Evolutionary conservation across 2,329 filamentous ascomycete species (phyloP).

Genomic region (Amauroascus verrucosus): DNA sequence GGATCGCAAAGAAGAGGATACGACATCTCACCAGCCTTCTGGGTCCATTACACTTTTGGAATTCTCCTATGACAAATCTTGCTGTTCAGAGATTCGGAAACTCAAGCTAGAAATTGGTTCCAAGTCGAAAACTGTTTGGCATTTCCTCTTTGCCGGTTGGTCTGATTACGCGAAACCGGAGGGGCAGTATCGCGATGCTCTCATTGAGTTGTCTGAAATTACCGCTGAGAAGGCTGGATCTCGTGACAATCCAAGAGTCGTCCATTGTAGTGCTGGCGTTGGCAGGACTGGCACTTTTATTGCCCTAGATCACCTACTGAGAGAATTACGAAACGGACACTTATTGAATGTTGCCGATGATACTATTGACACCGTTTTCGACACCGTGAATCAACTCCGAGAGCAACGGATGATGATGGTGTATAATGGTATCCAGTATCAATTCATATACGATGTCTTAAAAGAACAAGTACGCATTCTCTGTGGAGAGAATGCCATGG

Average conservation of each 20-base stretch:
- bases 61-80: conserved; percentile 45
- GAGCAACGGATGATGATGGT: conserved; percentile 94
- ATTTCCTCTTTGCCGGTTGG: conserved; percentile 80
- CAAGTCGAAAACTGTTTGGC: conserved; percentile 60
- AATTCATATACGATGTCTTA: conserved; percentile 81
- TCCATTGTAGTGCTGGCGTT: conserved; percentile 85
- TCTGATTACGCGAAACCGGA: conserved; percentile 78
- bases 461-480: conserved; percentile 42
- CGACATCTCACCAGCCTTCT: conserved; percentile 49
- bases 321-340: conserved; percentile 66
- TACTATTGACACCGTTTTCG: conserved; percentile 58
- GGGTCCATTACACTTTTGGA: conserved; percentile 48
- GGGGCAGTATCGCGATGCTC: conserved; percentile 41
- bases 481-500: not conserved
- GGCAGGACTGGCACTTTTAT: conserved; percentile 94
- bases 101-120: conserved; percentile 44
- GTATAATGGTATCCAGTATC: conserved; percentile 72
- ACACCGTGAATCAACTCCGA: conserved; percentile 68
- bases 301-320: conserved; percentile 79
- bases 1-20: conserved; percentile 52
- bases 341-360: conserved; percentile 43
- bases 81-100: conserved; percentile 61
- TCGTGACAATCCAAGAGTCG: conserved; percentile 61
- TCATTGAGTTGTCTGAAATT: conserved; percentile 42
- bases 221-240: conserved; percentile 38